Evolutionary conservation across 202 grass and related monocot species (phyloP).

Genomic region (Elaeis oleifera): DNA sequence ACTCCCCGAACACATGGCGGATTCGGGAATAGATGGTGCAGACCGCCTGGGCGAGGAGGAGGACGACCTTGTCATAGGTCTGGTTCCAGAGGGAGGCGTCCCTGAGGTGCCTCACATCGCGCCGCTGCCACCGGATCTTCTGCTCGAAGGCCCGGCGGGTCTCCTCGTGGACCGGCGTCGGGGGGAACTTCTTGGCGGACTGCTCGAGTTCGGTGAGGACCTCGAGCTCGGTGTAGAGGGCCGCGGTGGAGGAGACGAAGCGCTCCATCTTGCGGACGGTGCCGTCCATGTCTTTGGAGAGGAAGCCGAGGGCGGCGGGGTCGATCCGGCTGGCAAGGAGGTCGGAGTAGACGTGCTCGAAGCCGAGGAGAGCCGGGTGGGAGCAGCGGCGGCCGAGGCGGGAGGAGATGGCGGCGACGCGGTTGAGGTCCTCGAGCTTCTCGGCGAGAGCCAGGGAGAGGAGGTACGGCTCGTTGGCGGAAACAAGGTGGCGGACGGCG

Average conservation of each 20-base stretch:
- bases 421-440: conserved; percentile 82
- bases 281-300: conserved; percentile 36
- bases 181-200: conserved; percentile 48
- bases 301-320: conserved; percentile 19
- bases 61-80: conserved; percentile 73
- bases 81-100: conserved; percentile 78
- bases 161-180: conserved; percentile 40
- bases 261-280: conserved; percentile 83
- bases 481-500: conserved; percentile 68
- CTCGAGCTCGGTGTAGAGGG: conserved; percentile 74
- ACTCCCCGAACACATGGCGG: conserved; percentile 61
- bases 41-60: conserved; percentile 66
- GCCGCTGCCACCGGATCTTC: conserved; percentile 65
- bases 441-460: conserved; percentile 78
- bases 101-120: conserved; percentile 56
- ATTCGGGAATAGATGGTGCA: conserved; percentile 68
- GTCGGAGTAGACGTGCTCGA: conserved; percentile 92
- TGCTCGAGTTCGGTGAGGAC: conserved; percentile 73
- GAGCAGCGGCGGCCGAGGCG: conserved; percentile 75
- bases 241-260: conserved; percentile 53
- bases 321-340: conserved; percentile 47
- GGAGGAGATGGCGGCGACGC: conserved; percentile 54
- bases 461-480: conserved; percentile 59
- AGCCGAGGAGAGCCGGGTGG: conserved; percentile 47
- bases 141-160: conserved; percentile 56